phyloP scores from a whole-genome alignment of 176 grass and related monocot genomes.

The Hsuehochloa calcarea region DNA sequence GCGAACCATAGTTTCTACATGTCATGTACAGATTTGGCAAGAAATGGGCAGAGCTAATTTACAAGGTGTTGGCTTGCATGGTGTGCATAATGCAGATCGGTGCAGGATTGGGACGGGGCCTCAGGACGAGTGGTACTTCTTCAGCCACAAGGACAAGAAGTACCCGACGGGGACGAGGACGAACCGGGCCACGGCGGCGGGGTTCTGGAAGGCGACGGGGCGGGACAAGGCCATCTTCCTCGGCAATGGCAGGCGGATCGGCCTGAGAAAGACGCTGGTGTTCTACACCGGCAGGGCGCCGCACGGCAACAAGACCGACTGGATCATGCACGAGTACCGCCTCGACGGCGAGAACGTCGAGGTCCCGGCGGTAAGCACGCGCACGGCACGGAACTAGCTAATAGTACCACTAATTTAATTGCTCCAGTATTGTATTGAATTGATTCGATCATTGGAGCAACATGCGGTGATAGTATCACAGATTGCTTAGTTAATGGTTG shows the following conservation, averaged over 20 bases:
- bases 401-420: not conserved
- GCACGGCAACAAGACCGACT: slow-evolving; percentile 78
- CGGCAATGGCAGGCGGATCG: slow-evolving; percentile 57
- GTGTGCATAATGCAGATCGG: slow-evolving; percentile 52
- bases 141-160: slow-evolving; percentile 98
- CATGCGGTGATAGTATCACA: not conserved
- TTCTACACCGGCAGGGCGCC: slow-evolving; percentile 96
- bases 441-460: too few species aligned
- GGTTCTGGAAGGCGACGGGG: slow-evolving; percentile 97
- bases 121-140: slow-evolving; percentile 95
- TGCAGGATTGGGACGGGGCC: slow-evolving; percentile 89
- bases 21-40: not conserved
- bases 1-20: not conserved
- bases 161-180: slow-evolving; percentile 92
- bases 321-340: slow-evolving; percentile 97
- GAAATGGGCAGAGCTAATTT: not conserved
- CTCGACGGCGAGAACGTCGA: slow-evolving; percentile 59
- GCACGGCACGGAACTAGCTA: too few species aligned
- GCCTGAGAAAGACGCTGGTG: slow-evolving; percentile 92
- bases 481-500: not conserved
- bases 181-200: slow-evolving; percentile 73
- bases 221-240: slow-evolving; percentile 85
- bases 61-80: not conserved
- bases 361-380: slow-evolving; percentile 47
- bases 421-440: not conserved